A percentile compares a stretch with the other conserved stretches of the same genome.
These are phyloP conservation scores for Babjeviella inositovora DNA, from an alignment of 805 yeast genomes.

Conservation along the genomic window DNA sequence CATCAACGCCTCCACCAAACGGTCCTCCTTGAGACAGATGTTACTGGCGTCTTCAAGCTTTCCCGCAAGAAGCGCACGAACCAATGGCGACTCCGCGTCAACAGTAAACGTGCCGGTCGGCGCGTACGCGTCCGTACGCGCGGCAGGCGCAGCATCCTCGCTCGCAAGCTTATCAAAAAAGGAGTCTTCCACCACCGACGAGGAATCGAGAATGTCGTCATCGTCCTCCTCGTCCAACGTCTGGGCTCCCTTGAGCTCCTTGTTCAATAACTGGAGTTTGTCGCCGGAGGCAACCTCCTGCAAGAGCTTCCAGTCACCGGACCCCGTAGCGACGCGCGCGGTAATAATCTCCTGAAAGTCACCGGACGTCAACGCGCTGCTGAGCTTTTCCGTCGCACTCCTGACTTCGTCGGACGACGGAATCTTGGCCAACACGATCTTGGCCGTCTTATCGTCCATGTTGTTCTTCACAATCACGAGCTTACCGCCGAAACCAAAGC, in stretches of 20 bases:
- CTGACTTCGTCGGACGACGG: conserved; percentile 15
- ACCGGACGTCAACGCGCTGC: conserved; percentile 37
- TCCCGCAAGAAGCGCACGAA: conserved; percentile 39
- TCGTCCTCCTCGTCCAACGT: conserved; percentile 9
- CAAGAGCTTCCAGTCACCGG: conserved; percentile 52
- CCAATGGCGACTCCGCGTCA: conserved; percentile 25
- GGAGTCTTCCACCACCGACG: too few relatives aligned
- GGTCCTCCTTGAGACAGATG: conserved; percentile 42
- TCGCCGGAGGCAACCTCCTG: conserved; percentile 33
- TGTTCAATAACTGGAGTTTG: conserved; percentile 29
- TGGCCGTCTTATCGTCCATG: conserved; percentile 20
- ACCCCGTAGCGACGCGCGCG: conserved; percentile 24
- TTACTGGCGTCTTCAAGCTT: conserved; percentile 54
- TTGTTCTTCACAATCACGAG: conserved; percentile 36
- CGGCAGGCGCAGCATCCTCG: conserved; percentile 5
- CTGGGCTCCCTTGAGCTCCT: conserved; percentile 11
- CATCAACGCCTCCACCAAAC: conserved; percentile 65
- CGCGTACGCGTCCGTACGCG: conserved; percentile 7
- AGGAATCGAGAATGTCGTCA: conserved; percentile 20
- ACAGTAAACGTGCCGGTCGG: conserved; percentile 42
- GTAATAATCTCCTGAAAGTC: conserved; percentile 40
- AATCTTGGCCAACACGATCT: conserved; percentile 25
- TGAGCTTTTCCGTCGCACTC: conserved; percentile 21
- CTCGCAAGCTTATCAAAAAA: conserved; percentile 21
- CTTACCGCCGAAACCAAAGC: conserved; percentile 92